Evolutionary conservation across 2,329 filamentous ascomycete genomes (phyloP).

Genomic region (Emergomyces pasteurianus): DNA sequence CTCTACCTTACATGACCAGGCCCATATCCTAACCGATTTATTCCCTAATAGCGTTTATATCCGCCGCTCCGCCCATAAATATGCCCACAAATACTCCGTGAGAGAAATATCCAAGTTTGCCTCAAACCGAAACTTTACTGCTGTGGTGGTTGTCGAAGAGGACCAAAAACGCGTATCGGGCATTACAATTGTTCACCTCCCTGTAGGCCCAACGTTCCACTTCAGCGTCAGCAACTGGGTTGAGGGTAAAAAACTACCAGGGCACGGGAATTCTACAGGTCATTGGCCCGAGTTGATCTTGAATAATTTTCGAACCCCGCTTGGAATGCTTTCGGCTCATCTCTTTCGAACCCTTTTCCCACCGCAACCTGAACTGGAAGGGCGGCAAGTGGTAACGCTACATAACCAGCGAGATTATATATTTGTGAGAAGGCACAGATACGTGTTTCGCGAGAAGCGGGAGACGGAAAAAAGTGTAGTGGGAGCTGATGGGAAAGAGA

Average conservation of each 20-base stretch:
- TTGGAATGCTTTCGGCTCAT: slow-evolving; percentile 77
- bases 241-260: slow-evolving; percentile 73
- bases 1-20: slow-evolving; percentile 75
- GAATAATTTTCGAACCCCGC: slow-evolving; percentile 88
- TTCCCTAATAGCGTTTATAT: slow-evolving; percentile 78
- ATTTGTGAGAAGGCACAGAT: slow-evolving; percentile 80
- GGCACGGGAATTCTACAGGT: slow-evolving; percentile 79
- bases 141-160: slow-evolving; percentile 75
- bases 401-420: slow-evolving; percentile 97
- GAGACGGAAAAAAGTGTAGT: slow-evolving; percentile 77
- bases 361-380: slow-evolving; percentile 66
- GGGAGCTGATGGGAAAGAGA: slow-evolving; percentile 66
- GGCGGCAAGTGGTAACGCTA: slow-evolving; percentile 79
- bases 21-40: slow-evolving; percentile 61
- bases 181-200: slow-evolving; percentile 72
- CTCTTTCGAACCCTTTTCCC: slow-evolving; percentile 75
- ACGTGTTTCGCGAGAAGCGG: slow-evolving; percentile 83
- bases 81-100: slow-evolving; percentile 82
- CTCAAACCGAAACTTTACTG: slow-evolving; percentile 66
- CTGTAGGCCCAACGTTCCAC: slow-evolving; percentile 79
- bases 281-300: slow-evolving; percentile 83
- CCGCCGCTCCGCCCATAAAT: slow-evolving; percentile 68
- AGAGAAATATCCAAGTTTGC: slow-evolving; percentile 84
- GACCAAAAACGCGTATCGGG: slow-evolving; percentile 76
- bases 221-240: slow-evolving; percentile 87